These are phyloP conservation scores for Geotrichum europaeum DNA, from an alignment of 1,139 yeast genomes.

Conservation along the genomic window DNA sequence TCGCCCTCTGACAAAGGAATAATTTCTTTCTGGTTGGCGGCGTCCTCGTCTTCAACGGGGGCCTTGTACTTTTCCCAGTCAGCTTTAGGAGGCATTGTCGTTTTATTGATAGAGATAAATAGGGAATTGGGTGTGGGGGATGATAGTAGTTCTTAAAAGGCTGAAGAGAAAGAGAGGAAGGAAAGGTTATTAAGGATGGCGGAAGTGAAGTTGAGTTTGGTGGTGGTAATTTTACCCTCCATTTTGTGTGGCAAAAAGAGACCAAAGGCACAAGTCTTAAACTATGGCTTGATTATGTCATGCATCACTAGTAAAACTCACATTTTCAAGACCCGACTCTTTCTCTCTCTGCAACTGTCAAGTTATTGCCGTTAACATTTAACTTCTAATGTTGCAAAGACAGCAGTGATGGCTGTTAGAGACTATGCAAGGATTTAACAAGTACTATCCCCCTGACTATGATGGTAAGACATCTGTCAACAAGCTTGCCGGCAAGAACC, in stretches of 20 bases:
- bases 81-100: constrained; percentile 69
- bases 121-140: constrained; percentile 79
- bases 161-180: constrained; percentile 42
- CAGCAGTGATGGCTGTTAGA: neutral
- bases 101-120: neutral
- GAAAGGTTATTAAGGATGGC: neutral
- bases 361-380: neutral
- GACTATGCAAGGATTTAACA: constrained; percentile 29
- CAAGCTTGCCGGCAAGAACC: constrained; percentile 29
- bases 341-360: neutral
- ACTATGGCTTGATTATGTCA: neutral
- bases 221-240: constrained; percentile 7
- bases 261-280: neutral
- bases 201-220: constrained; percentile 2
- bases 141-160: constrained; percentile 61
- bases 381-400: neutral
- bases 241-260: constrained; percentile 15
- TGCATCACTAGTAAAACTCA: neutral
- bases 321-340: neutral
- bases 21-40: constrained; percentile 56
- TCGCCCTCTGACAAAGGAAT: constrained; percentile 92
- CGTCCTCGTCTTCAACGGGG: constrained; percentile 75
- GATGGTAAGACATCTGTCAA: constrained; percentile 32
- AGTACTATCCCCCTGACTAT: constrained; percentile 36
- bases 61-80: constrained; percentile 97